phyloP scores from a whole-genome alignment of 108 stramenopile genomes.

The Parietichytrium sp. region DNA sequence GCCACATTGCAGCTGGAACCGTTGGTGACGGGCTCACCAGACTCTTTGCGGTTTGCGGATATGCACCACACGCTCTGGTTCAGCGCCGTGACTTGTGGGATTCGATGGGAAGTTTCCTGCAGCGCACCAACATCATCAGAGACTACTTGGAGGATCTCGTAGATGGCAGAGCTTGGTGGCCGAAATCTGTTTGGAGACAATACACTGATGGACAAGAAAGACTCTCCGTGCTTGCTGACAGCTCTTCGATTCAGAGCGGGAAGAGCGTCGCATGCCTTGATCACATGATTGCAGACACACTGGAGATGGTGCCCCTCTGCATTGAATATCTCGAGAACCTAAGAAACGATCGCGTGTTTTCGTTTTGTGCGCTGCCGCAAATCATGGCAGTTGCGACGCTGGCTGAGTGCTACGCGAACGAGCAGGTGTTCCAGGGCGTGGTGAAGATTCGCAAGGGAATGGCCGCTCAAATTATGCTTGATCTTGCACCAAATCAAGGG shows the following conservation, averaged over 20 bases:
- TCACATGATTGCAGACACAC: slow-evolving; percentile 93
- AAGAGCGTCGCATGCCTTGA: slow-evolving; percentile 74
- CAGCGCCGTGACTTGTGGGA: slow-evolving; percentile 73
- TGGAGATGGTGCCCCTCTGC: slow-evolving; percentile 89
- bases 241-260: background rate
- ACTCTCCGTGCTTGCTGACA: background rate
- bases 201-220: slow-evolving; percentile 69
- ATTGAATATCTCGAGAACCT: slow-evolving; percentile 82
- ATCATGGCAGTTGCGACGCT: slow-evolving; percentile 99
- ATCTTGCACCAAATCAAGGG: background rate
- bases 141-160: slow-evolving; percentile 99
- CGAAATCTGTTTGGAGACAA: slow-evolving; percentile 86
- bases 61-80: slow-evolving; percentile 70
- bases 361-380: slow-evolving; percentile 98
- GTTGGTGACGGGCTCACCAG: slow-evolving; percentile 95
- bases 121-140: slow-evolving; percentile 99
- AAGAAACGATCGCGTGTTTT: slow-evolving; percentile 79
- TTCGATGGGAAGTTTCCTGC: slow-evolving; percentile 97
- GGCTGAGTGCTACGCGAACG: slow-evolving; percentile 85
- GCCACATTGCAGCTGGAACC: slow-evolving; percentile 96
- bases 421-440: slow-evolving; percentile 92
- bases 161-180: slow-evolving; percentile 98
- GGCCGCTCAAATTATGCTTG: slow-evolving; percentile 55
- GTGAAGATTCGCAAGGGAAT: slow-evolving; percentile 79
- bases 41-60: slow-evolving; percentile 79